Base-by-base conservation (phyloP, 108 stramenopile genomes). In the Nitzschia sp. region DNA sequence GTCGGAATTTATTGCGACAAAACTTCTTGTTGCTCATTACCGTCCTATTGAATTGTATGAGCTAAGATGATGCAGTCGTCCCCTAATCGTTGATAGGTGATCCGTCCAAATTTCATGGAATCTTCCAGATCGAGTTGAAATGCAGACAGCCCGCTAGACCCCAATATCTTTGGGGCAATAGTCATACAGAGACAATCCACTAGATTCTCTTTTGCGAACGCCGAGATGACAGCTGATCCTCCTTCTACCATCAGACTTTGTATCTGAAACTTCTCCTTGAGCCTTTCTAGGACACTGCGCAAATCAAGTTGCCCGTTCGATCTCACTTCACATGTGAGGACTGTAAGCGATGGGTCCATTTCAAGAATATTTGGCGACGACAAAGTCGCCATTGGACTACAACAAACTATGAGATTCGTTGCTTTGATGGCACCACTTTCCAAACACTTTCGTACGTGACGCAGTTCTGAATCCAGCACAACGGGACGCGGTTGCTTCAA, bases 211-310 rank as follows among this genome's bases (percentile, higher is more conserved):
- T 13, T 17, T 18, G 35, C 54, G 71, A 91, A 91, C 0, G 82
- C 67, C 1, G 82, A 70, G 11, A 94, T 42, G 27, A 94, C 64
- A 4, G 47, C 26, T 0, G 85, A 64, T 9, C 93, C 93, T 15
- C 93, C 93, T 63, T 94, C 93, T 17, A 94, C 86, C 93, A 94
- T 89, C 38, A 94, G 38, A 62, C 77, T 83, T 23, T 76, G 48
- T 17, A 94, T 88, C 3, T 75, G 80, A 72, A 75, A 77, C n/a
- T 69, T 38, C 28, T 70, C 21, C 19, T 68, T 53, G 2, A 93
- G 71, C 19, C 72, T 59, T 23, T 47, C 28, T 21, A 90, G 62
- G 28, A 85, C 74, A 60, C 85, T 71, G 11, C 54, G 23, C n/a
- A 93, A 25, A 68, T 90, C 84, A 3, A 93, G 35, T 0, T 47